Evolutionary conservation across 164 flowering plant species (phyloP), one percentile per base, ranked within the genome.

Genomic region (Nymphaea thermarum): DNA sequence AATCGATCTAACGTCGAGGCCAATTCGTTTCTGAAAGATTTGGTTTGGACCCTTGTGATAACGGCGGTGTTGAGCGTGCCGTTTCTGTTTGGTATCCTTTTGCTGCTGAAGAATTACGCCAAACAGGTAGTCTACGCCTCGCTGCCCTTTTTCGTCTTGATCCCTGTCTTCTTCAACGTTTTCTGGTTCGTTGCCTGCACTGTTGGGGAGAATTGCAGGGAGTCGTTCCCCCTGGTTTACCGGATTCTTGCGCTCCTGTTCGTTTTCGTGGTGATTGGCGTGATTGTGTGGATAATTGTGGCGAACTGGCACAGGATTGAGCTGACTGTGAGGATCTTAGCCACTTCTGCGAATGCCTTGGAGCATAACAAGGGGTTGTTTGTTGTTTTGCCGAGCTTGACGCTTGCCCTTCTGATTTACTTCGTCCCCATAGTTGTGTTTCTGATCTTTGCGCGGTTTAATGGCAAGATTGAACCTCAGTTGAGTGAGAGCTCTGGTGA

Each of bases 171-270:
- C 70, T 65, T 90, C 42, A 81, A 91, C 68, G 84, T 91, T 6
- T 94, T 86, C 64, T 94, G 99, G 97, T 91, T 94, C 69, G 97
- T 88, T 42, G 95, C 92, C 3, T 91, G 97, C 67, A 86, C 96
- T 42, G 71, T 90, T 14, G 81, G 79, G 62, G 72, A 88, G n/a
- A 47, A 69, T 44, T 94, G 97, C 63, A 76, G 88, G 41, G 80
- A 82, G 7, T 79, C 81, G 0, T 88, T 91, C 42, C 91, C 89
- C 0, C 69, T 91, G 66, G 82, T 60, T 4, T 91, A 94, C 66
- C 75, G 97, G 64, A 86, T 94, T 73, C 25, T 91, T 43, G 71
- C 86, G 5, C 83, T 91, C 8, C 70, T 87, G 47, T 87, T 94
- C 68, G 82, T 91, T 64, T 82, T 94, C 65, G 62, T 91, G 70